phyloP scores from a whole-genome alignment of 169 alveolate species.

The Plasmodium cynomolgi region DNA sequence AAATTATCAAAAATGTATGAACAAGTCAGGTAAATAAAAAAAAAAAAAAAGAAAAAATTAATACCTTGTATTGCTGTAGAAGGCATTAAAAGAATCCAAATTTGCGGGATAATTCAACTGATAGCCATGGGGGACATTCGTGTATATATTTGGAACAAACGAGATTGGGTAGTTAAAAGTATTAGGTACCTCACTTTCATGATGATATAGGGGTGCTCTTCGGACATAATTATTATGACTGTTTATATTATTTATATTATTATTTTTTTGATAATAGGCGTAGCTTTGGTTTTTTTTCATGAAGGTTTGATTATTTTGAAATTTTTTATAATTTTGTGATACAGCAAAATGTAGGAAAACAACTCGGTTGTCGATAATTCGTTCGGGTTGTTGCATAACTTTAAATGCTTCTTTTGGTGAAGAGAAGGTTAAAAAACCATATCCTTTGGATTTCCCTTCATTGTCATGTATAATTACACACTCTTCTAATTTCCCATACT shows the following conservation, averaged over 20 bases:
- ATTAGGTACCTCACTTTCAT: slow-evolving; percentile 53
- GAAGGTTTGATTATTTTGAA: slow-evolving; percentile 45
- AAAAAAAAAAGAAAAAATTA: slow-evolving; percentile 22
- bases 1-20: not conserved
- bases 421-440: slow-evolving; percentile 80
- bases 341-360: slow-evolving; percentile 81
- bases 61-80: slow-evolving; percentile 56
- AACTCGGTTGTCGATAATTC: slow-evolving; percentile 82
- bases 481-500: slow-evolving; percentile 82
- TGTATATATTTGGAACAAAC: slow-evolving; percentile 62
- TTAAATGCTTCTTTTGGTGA: slow-evolving; percentile 79
- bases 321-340: slow-evolving; percentile 76
- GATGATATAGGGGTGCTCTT: slow-evolving; percentile 67
- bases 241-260: slow-evolving; percentile 30
- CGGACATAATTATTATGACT: slow-evolving; percentile 38
- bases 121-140: slow-evolving; percentile 71
- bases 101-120: slow-evolving; percentile 57
- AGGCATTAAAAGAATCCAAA: slow-evolving; percentile 62
- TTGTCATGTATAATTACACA: slow-evolving; percentile 81
- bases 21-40: not conserved
- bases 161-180: slow-evolving; percentile 67
- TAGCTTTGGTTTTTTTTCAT: slow-evolving; percentile 48
- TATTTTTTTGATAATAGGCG: slow-evolving; percentile 49
- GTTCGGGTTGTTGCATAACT: slow-evolving; percentile 83
- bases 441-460: slow-evolving; percentile 83